Evolutionary conservation across 345 rosid species (phyloP).

Genomic region (Hypericum androsaemum): DNA sequence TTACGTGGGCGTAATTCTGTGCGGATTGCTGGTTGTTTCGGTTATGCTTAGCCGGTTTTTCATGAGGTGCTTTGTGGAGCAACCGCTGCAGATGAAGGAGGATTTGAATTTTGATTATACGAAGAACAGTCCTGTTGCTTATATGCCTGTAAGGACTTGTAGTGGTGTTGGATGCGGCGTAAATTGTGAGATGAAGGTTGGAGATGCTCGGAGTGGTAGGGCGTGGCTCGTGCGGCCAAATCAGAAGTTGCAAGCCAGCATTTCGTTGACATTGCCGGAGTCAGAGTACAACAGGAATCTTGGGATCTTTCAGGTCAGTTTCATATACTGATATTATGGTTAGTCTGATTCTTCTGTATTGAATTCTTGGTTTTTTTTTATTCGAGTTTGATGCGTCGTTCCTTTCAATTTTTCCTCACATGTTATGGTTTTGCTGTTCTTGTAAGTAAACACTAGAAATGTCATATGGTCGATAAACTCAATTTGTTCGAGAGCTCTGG

Average conservation of each 20-base stretch:
- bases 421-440: too few relatives aligned
- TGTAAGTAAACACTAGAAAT: too few relatives aligned
- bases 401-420: too few relatives aligned
- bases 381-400: too few relatives aligned
- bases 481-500: too few relatives aligned
- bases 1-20: slow-evolving; percentile 53
- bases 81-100: slow-evolving; percentile 49
- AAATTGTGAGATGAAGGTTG: slow-evolving; percentile 37
- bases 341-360: too few relatives aligned
- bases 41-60: slow-evolving; percentile 42
- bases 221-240: slow-evolving; percentile 25
- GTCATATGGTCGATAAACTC: too few relatives aligned
- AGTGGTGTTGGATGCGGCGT: slow-evolving; percentile 31
- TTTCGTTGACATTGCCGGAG: slow-evolving; percentile 59
- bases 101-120: slow-evolving; percentile 58
- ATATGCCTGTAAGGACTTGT: slow-evolving; percentile 48
- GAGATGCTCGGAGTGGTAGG: slow-evolving; percentile 4
- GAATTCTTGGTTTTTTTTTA: too few relatives aligned
- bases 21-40: slow-evolving; percentile 43
- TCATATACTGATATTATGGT: not conserved
- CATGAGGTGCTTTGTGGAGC: slow-evolving; percentile 47
- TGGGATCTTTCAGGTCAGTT: slow-evolving; percentile 80
- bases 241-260: slow-evolving; percentile 36
- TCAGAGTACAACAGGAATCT: slow-evolving; percentile 70
- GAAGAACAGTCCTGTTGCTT: slow-evolving; percentile 54